phyloP scores from a whole-genome alignment of 2,329 filamentous ascomycete species.

The Pseudocercospora cruenta region DNA sequence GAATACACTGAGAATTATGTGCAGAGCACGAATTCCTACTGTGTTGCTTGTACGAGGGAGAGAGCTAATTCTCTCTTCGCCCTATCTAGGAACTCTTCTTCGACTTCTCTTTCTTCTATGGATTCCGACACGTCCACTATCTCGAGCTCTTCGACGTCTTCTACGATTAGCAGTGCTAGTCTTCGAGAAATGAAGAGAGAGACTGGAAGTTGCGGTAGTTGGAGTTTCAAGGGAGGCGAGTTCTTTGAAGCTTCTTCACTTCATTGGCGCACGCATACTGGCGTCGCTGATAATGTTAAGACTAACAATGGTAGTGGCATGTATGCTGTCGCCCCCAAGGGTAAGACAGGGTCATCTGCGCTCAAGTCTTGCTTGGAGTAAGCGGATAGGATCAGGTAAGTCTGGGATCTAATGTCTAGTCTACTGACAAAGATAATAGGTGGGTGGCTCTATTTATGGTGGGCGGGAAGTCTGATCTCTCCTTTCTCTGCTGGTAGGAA shows the following conservation, averaged over 20 bases:
- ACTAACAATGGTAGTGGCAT: background rate
- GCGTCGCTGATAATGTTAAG: background rate
- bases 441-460: background rate
- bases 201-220: background rate
- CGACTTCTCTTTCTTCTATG: background rate
- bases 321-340: background rate
- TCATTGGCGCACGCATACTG: background rate
- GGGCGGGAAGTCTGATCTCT: background rate
- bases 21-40: background rate
- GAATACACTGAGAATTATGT: background rate
- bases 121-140: background rate
- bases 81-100: background rate
- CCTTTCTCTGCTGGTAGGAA: background rate
- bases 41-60: conserved; percentile 4
- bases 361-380: background rate
- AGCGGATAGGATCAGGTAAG: background rate
- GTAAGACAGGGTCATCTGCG: background rate
- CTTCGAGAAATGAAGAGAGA: background rate
- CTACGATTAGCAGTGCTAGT: background rate
- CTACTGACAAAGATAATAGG: background rate
- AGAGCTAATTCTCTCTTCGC: background rate
- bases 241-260: background rate
- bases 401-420: background rate
- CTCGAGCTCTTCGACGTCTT: background rate
- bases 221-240: background rate